Percentiles rank a stretch among this genome's conserved stretches.
Conservation (phyloP, 805 yeast species). For the Starmerella geochares region DNA sequence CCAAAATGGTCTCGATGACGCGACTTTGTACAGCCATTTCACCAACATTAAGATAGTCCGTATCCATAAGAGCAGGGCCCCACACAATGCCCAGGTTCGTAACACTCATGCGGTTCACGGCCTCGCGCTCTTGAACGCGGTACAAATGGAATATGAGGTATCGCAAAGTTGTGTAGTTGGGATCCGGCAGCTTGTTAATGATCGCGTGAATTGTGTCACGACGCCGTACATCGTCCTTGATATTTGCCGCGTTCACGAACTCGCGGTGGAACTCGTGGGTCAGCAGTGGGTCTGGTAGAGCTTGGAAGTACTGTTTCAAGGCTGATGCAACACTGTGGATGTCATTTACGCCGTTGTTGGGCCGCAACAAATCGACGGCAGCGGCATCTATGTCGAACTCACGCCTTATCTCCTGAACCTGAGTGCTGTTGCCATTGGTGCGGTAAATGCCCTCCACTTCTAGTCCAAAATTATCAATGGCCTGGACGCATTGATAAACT, state of each 20-base stretch:
- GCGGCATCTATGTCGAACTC: constrained; percentile 59
- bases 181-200: constrained; percentile 85
- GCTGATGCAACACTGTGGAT: constrained; percentile 81
- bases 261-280: constrained; percentile 51
- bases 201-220: constrained; percentile 73
- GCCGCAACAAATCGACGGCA: constrained; percentile 41
- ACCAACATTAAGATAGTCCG: constrained; percentile 53
- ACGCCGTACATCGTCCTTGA: constrained; percentile 50
- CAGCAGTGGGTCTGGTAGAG: constrained; percentile 78
- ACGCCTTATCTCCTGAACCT: constrained; percentile 61
- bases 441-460: constrained; percentile 85
- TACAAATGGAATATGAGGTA: constrained; percentile 76
- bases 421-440: constrained; percentile 65
- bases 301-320: constrained; percentile 70
- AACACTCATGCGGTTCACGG: constrained; percentile 66
- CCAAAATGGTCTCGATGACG: constrained; percentile 73
- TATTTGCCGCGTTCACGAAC: constrained; percentile 61
- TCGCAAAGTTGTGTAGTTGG: constrained; percentile 84
- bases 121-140: constrained; percentile 54
- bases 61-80: constrained; percentile 81
- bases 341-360: constrained; percentile 59
- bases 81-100: constrained; percentile 80
- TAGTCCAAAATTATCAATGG: constrained; percentile 74
- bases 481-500: constrained; percentile 77
- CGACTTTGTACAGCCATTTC: constrained; percentile 67